Evolutionary conservation across 441 rosid genomes (phyloP).

Genomic region (Euphorbia neoarborescens): DNA sequence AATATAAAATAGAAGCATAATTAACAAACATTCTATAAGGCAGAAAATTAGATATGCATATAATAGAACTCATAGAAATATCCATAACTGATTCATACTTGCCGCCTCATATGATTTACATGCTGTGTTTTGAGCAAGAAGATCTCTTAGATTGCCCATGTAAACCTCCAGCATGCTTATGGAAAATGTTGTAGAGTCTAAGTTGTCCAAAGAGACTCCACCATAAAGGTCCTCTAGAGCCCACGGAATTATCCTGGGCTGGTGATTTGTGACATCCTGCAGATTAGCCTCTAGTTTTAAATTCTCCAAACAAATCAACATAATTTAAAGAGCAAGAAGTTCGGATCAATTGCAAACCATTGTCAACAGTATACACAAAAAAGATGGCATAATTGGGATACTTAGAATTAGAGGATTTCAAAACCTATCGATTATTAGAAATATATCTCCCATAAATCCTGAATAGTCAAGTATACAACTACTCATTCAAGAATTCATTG

Average conservation of each 20-base stretch:
- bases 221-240: slow-evolving; percentile 60
- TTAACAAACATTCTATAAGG: no score
- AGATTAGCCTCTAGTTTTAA: slow-evolving; percentile 1
- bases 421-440: no score
- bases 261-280: slow-evolving; percentile 63
- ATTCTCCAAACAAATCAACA: not conserved
- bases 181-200: slow-evolving; percentile 45
- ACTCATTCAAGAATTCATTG: no score
- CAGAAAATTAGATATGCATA: no score
- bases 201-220: slow-evolving; percentile 38
- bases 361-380: no score
- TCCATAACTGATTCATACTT: no score
- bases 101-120: slow-evolving; percentile 36
- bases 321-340: not conserved
- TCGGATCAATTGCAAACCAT: slow-evolving; percentile 45
- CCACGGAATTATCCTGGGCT: slow-evolving; percentile 70
- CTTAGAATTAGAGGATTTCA: no score
- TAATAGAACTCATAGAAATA: no score
- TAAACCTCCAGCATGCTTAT: slow-evolving; percentile 95
- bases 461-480: no score
- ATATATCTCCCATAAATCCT: no score
- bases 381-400: no score
- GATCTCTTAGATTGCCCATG: slow-evolving; percentile 70
- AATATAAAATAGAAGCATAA: no score
- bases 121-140: slow-evolving; percentile 52